A percentile compares a stretch with the other conserved stretches of the same genome.
Conservation (phyloP, 1,284 basidiomycete genomes). For the Cutaneotrichosporon cutaneum region DNA sequence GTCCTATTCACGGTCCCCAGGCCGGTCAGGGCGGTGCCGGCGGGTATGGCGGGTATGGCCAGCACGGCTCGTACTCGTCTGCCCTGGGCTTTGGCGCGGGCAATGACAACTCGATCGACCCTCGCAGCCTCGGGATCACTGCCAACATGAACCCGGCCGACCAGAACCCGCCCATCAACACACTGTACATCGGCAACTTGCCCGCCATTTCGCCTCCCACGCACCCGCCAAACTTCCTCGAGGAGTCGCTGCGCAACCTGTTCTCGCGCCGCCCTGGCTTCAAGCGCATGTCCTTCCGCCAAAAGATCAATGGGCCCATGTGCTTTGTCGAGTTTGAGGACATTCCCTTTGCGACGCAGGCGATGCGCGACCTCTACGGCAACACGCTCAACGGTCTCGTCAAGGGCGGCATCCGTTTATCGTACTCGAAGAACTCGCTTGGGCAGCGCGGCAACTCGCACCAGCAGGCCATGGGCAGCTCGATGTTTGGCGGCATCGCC, state of each 20-base stretch:
- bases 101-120: conserved; percentile 18
- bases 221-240: conserved; percentile 72
- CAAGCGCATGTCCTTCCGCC: conserved; percentile 87
- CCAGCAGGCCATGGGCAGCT: conserved; percentile 35
- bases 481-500: conserved; percentile 46
- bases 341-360: conserved; percentile 76
- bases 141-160: conserved; percentile 64
- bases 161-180: conserved; percentile 82
- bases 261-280: conserved; percentile 79
- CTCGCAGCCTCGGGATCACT: conserved; percentile 23
- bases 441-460: conserved; percentile 57
- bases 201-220: conserved; percentile 67
- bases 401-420: conserved; percentile 91
- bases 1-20: conserved; percentile 13
- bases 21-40: conserved; percentile 2
- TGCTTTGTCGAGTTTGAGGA: conserved; percentile 98
- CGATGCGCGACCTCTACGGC: conserved; percentile 87
- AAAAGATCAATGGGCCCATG: conserved; percentile 96
- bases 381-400: conserved; percentile 83
- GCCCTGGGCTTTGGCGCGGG: conserved; percentile 17
- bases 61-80: conserved; percentile 14
- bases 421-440: conserved; percentile 93
- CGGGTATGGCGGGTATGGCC: conserved; percentile 16
- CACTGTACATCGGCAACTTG: conserved; percentile 89
- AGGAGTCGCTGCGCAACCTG: conserved; percentile 76